Evolutionary conservation across 2,329 filamentous ascomycete species (phyloP), one percentile per base, ranked within the genome.

Genomic region (Lachnellula hyalina): DNA sequence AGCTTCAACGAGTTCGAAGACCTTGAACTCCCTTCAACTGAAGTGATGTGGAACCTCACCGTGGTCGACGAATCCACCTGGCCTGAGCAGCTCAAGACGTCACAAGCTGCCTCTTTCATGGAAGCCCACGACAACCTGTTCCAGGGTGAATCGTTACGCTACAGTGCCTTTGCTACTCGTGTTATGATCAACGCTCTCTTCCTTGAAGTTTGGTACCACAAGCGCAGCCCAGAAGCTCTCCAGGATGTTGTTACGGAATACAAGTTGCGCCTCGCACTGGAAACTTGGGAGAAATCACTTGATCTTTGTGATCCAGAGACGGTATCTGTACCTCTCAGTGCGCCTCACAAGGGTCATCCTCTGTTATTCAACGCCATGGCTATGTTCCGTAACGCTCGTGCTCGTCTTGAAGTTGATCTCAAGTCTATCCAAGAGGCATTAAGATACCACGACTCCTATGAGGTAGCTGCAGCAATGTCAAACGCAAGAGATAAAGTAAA

Each of bases 171-270:
- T 70, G 93, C 92, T 5, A 96, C 94, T 11, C 90, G 94, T 59
- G 90, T 97, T 61, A 95, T 99, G 90, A 96, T 97, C 80, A 99
- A 97, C 68, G 93, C 94, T 11, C 79, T 99, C 61, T 99, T 97
- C 79, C 81, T 99, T 48, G 94, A 97, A 72, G 93, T 97, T 2
- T 99, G 94, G 94, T 96, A 96, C 70, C 90, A 97, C 77, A 96
- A 96, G 82, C 89, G 94, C 68, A 96, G 90, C 71, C 93, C 93
- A n/a, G 92, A 97, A 71, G 92, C 93, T 49, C 79, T 97, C 41
- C 94, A 97, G 74, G 93, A 97, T 69, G 92, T 97, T 40, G 93
- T 97, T 45, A 96, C 93, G 3, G 94, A 97, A 75, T 97, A 96
- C 81, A 97, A 96, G 78, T 86, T 99, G 58, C 85, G 94, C 54